These are phyloP conservation scores for Atkinsonella texensis DNA, from an alignment of 2,329 filamentous ascomycete species.

Conservation along the genomic window DNA sequence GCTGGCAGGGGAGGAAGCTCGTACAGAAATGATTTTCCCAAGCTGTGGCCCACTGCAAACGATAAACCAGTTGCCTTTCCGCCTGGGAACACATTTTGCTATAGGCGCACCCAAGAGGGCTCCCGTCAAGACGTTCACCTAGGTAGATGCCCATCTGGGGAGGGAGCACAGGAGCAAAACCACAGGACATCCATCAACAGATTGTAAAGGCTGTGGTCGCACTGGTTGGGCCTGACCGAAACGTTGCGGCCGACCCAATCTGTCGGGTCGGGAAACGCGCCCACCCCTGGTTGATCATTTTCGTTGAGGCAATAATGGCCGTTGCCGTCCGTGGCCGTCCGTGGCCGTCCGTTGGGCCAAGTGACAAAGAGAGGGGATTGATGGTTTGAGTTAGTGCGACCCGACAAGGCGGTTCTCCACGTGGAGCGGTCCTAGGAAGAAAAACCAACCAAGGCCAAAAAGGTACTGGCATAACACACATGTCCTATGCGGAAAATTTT, in stretches of 20 bases:
- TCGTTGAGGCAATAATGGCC: background rate
- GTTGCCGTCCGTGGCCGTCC: background rate
- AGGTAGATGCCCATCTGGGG: background rate
- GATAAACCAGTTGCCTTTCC: background rate
- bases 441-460: background rate
- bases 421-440: conserved; percentile 1
- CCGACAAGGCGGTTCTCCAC: conserved; percentile 6
- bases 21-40: background rate
- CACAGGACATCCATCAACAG: background rate
- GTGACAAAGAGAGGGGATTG: background rate
- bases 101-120: background rate
- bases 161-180: background rate
- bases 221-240: conserved; percentile 6
- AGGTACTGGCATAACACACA: background rate
- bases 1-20: background rate
- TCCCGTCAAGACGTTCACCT: background rate
- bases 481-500: too few species aligned
- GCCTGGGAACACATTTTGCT: background rate
- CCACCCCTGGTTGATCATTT: background rate
- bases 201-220: background rate
- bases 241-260: conserved; percentile 7
- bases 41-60: background rate
- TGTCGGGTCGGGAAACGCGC: conserved; percentile 7
- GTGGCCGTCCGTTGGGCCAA: background rate
- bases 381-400: conserved; percentile 4